Conservation (phyloP, 345 rosid genomes). For the Turritis glabra region DNA sequence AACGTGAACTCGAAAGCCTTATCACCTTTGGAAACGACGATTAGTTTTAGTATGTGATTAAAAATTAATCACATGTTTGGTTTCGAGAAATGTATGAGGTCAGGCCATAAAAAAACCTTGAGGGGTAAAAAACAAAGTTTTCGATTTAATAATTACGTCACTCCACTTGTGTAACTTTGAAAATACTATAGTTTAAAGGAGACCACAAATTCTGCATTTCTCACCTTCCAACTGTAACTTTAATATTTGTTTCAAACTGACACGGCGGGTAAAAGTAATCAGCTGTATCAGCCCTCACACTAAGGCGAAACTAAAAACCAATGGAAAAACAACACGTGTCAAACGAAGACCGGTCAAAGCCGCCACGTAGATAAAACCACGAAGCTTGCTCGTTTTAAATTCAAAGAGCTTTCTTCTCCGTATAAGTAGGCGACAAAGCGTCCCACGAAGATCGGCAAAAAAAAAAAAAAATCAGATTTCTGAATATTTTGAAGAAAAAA, state of each 20-base stretch:
- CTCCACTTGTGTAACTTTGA: constrained; percentile 26
- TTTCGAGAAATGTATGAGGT: too few relatives aligned
- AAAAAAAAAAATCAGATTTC: background rate
- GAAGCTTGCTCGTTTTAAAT: constrained; percentile 31
- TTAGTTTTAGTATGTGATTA: background rate
- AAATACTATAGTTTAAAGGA: background rate
- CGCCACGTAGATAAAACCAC: constrained; percentile 34
- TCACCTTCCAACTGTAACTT: constrained; percentile 39
- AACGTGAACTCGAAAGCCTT: background rate
- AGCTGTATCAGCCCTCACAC: background rate
- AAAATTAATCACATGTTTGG: constrained; percentile 16
- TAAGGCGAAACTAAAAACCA: background rate
- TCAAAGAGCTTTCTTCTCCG: constrained; percentile 27
- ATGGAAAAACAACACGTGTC: background rate
- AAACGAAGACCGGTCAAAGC: constrained; percentile 22
- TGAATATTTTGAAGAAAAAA: background rate
- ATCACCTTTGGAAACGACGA: background rate
- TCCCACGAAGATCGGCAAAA: constrained; percentile 6
- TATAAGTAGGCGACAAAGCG: constrained; percentile 36
- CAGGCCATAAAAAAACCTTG: background rate
- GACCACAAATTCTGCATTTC: constrained; percentile 39
- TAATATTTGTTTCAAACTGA: constrained; percentile 21
- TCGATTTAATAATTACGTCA: constrained; percentile 11
- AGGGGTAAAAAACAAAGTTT: background rate
- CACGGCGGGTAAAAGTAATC: constrained; percentile 38